Base-by-base conservation (phyloP, 257 asterid species). In the Datura wrightii region DNA sequence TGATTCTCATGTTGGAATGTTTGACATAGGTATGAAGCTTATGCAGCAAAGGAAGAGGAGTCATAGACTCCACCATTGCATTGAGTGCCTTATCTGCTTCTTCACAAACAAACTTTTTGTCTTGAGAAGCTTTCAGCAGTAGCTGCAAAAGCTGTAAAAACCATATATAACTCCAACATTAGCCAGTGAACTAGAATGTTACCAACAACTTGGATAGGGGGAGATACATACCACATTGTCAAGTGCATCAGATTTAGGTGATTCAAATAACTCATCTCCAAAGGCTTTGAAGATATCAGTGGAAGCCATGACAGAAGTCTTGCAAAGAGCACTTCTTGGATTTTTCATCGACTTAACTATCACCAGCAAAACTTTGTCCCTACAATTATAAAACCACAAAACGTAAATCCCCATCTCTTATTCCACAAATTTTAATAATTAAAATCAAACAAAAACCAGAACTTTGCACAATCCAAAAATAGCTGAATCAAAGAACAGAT, bases 301-400 rank as follows among this genome's bases (percentile, higher is more conserved):
- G 55, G 98, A 85, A 87, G 98, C 96, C 98, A 97, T 95, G 85
- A 97, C 91, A 2, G 98, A 91, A 50, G 98, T 95, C 90, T 97
- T 95, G 94, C 91, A 86, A 82, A 97, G 85, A 52, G 99, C 99
- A 92, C 99, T 97, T 89, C 98, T 94, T 66, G 99, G 99, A 82
- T 95, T 97, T 93, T 97, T 97, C 90, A 97, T 92, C 37, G 98
- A 85, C 82, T 95, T 95, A 88, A 91, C 96, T 88, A 92, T 85
- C 74, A 93, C 89, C 83, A 86, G 19, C 84, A 97, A 34, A 72
- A 97, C 94, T 36, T 91, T 91, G 3, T 89, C 97, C 90, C 99
- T 97, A 18, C 72, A 85, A 59, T n/a, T 34, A 41, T 15, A 41
- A 53, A 37, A 74, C 16, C 50, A 48, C 3, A 36, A 62, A 70